Percentiles rank a stretch among this genome's conserved stretches.
phyloP scores from a whole-genome alignment of 768 basidiomycete genomes.

The Mycena polygramma region DNA sequence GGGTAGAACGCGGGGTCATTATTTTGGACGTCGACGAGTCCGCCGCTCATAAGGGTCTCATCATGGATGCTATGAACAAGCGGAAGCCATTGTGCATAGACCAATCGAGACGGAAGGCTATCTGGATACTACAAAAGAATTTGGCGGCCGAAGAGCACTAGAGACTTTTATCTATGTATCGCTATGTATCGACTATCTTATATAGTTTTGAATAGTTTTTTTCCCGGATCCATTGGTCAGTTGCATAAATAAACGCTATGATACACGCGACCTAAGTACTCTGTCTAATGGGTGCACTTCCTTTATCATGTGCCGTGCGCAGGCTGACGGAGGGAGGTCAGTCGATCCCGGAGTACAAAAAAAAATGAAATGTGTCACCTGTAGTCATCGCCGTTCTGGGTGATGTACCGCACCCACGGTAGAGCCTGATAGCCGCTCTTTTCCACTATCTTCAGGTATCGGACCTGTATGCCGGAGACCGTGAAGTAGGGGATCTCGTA shows the following conservation, averaged over 20 bases:
- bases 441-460: slow-evolving; percentile 98
- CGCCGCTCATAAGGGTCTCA: not conserved
- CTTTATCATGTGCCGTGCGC: slow-evolving; percentile 82
- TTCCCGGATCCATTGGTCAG: not conserved
- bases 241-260: not conserved
- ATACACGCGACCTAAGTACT: slow-evolving; percentile 37
- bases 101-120: slow-evolving; percentile 21
- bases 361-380: slow-evolving; percentile 61
- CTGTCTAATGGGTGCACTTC: slow-evolving; percentile 71
- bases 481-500: slow-evolving; percentile 99
- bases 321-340: slow-evolving; percentile 55
- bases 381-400: slow-evolving; percentile 92
- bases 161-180: slow-evolving; percentile 7
- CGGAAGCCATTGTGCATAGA: slow-evolving; percentile 18
- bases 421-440: slow-evolving; percentile 98
- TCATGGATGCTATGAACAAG: slow-evolving; percentile 17
- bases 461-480: slow-evolving; percentile 96
- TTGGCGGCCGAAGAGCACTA: not conserved
- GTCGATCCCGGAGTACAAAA: slow-evolving; percentile 9
- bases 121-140: slow-evolving; percentile 19
- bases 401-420: slow-evolving; percentile 96
- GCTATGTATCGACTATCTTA: slow-evolving; percentile 9
- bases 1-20: slow-evolving; percentile 50
- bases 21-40: slow-evolving; percentile 49
- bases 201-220: not conserved